Evolutionary conservation across 225 moss, liverwort and hornwort species (phyloP), one percentile per base, ranked within the genome.

Genomic region (Sphagnum tenellum): DNA sequence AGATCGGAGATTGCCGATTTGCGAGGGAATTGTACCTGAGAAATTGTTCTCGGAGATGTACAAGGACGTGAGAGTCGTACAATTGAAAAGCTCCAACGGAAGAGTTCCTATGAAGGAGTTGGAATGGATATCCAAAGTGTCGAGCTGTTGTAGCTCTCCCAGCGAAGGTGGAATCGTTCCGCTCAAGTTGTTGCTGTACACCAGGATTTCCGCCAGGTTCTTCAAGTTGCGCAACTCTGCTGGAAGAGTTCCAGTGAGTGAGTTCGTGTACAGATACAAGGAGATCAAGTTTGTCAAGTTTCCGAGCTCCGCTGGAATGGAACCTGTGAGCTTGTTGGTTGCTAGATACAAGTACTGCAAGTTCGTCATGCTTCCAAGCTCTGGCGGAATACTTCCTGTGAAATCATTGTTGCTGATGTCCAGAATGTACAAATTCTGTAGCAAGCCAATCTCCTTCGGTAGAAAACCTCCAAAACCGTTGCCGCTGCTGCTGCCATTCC

Each of bases 361-460:
- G 6, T 49, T 49, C 13, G 44, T 53, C 9, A 67, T 71, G 4
- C 61, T 65, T 57, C 46, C 69, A 5, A 79, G 75, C 57, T 75
- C 69, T 8, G 45, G 46, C 4, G 79, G 79, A 49, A 79, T 13
- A 2, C 8, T 3, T 12, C 75, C 78, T 13, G 5, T 44, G 62
- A 90, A 72, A 46, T 77, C 69, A 61, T 88, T 90, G 57, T 69
- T 61, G 2, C 75, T 61, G 49, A 88, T 61, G 7, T 70, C 65
- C n/a, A 90, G 62, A 46, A 61, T 62, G 13, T 59, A 49, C 57
- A 88, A 71, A 55, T 74, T 73, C 64, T 51, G 46, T 29, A 88
- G 81, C 29, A 64, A 70, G 47, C 80, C 79, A 4, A 90, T 65
- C 66, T 80, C 70, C 61, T 78, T 57, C 2, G 90, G 87, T 64